These are phyloP conservation scores for Solanum bulbocastanum DNA, from an alignment of 257 asterid species.

Conservation along the genomic window DNA sequence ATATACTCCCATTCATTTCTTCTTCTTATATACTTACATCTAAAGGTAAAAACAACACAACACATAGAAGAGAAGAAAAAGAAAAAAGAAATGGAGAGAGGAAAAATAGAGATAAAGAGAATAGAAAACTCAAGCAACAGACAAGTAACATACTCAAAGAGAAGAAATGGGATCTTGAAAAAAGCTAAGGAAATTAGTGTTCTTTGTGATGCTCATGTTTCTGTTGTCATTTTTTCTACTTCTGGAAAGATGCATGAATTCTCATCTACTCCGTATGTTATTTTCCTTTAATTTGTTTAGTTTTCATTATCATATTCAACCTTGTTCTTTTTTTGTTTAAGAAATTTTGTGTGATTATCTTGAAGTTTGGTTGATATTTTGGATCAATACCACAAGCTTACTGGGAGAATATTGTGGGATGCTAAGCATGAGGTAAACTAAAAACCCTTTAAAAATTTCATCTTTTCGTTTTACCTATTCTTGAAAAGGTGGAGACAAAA, in stretches of 20 bases:
- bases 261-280: slow-evolving; percentile 52
- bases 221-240: slow-evolving; percentile 54
- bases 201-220: slow-evolving; percentile 62
- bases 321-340: not conserved
- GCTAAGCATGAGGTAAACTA: slow-evolving; percentile 81
- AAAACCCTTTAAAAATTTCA: not conserved
- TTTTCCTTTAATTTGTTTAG: not conserved
- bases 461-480: not conserved
- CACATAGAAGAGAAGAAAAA: not conserved
- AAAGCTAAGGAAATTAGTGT: slow-evolving; percentile 67
- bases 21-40: not conserved
- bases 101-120: slow-evolving; percentile 41
- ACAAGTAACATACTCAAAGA: slow-evolving; percentile 58
- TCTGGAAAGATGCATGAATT: slow-evolving; percentile 72
- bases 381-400: slow-evolving; percentile 81
- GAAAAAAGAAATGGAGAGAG: slow-evolving; percentile 15
- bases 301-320: not conserved
- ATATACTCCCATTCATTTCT: not conserved
- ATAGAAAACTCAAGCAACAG: slow-evolving; percentile 62
- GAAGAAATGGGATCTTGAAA: slow-evolving; percentile 68
- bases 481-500: not conserved
- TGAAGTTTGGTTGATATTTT: slow-evolving; percentile 67
- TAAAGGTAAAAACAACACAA: not conserved
- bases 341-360: not conserved
- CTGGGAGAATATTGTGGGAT: slow-evolving; percentile 96